phyloP scores from a whole-genome alignment of 2,329 filamentous ascomycete genomes.

The Clarireedia homoeocarpa region DNA sequence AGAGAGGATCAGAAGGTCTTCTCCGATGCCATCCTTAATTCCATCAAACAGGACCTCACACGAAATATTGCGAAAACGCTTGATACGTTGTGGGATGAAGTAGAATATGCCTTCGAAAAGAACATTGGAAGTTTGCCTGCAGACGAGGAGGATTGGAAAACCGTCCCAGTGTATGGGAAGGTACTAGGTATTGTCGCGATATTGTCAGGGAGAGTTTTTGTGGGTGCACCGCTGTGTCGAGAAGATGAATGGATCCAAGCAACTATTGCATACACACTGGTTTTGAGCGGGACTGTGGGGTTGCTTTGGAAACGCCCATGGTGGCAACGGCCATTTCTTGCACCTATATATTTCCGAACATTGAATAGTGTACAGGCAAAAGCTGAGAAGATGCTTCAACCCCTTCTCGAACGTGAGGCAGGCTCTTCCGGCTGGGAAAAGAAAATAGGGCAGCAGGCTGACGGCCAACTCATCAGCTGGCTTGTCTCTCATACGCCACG shows the following conservation, averaged over 20 bases:
- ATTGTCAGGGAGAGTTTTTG: slow-evolving; percentile 30
- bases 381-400: neutral
- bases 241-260: slow-evolving; percentile 22
- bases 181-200: slow-evolving; percentile 33
- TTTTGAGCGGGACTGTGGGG: neutral
- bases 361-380: neutral
- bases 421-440: neutral
- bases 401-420: neutral
- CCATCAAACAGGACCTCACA: slow-evolving; percentile 22
- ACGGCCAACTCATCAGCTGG: slow-evolving; percentile 1
- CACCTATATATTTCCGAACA: slow-evolving; percentile 1
- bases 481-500: neutral
- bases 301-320: neutral
- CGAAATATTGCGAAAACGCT: slow-evolving; percentile 18
- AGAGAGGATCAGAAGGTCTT: neutral
- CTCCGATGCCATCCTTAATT: slow-evolving; percentile 2
- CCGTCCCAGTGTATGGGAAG: slow-evolving; percentile 23
- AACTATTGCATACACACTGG: slow-evolving; percentile 15
- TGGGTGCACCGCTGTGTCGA: slow-evolving; percentile 20
- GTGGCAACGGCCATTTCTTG: slow-evolving; percentile 1
- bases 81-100: slow-evolving; percentile 20
- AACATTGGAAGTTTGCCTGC: slow-evolving; percentile 21
- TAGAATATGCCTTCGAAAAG: slow-evolving; percentile 15
- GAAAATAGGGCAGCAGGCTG: neutral
- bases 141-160: slow-evolving; percentile 25